Percentiles rank a stretch among this genome's conserved stretches.
Conservation (phyloP, 1,139 yeast genomes). For the Candida albicans region DNA sequence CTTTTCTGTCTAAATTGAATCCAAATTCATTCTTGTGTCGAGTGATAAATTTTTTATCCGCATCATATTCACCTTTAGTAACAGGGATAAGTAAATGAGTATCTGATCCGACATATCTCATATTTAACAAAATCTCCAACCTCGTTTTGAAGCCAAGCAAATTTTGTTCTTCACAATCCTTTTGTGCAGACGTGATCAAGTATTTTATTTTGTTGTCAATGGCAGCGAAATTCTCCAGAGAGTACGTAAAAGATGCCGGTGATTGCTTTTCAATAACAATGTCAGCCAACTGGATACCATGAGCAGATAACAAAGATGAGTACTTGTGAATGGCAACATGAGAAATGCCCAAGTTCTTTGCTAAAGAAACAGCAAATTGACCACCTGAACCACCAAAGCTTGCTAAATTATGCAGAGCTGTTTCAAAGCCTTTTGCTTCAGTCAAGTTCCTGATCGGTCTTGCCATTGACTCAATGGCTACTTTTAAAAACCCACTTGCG, state of each 20-base stretch:
- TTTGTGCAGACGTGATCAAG: conserved; percentile 27
- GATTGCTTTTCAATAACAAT: conserved; percentile 64
- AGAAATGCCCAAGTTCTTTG: conserved; percentile 39
- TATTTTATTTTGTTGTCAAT: conserved; percentile 28
- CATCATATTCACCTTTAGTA: conserved; percentile 20
- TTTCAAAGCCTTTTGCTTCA: conserved; percentile 44
- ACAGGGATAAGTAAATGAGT: conserved; percentile 69
- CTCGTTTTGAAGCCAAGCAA: conserved; percentile 25
- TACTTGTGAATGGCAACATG: conserved; percentile 45
- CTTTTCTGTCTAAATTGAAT: conserved; percentile 42
- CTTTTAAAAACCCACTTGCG: conserved; percentile 44
- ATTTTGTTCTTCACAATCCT: conserved; percentile 35
- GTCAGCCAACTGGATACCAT: conserved; percentile 46
- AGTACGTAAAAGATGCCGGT: conserved; percentile 44
- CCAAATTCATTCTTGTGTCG: conserved; percentile 44
- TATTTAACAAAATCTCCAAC: conserved; percentile 66
- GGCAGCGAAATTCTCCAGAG: conserved; percentile 16
- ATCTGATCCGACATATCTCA: conserved; percentile 87
- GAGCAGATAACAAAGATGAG: conserved; percentile 46
- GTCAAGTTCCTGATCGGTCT: conserved; percentile 47
- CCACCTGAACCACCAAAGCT: conserved; percentile 53
- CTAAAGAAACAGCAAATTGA: conserved; percentile 41
- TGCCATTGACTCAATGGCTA: conserved; percentile 49
- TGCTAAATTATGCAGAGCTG: conserved; percentile 44
- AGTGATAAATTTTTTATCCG: conserved; percentile 28